These are phyloP conservation scores for Cardamine chenopodiifolia DNA, from an alignment of 345 rosid species.

Conservation along the genomic window DNA sequence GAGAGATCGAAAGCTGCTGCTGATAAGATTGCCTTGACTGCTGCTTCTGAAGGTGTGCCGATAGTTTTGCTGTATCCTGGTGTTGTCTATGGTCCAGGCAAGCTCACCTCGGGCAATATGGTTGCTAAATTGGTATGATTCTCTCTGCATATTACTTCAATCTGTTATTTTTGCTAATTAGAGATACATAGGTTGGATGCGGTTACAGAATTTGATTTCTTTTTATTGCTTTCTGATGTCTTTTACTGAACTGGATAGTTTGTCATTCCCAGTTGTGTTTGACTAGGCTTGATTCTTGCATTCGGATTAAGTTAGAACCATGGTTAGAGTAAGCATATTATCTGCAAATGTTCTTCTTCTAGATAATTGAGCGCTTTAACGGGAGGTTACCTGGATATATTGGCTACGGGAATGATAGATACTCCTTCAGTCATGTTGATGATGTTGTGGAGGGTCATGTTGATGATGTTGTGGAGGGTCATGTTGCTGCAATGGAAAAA, in stretches of 20 bases:
- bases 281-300: background rate
- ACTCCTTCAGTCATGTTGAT: constrained; percentile 78
- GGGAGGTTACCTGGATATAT: constrained; percentile 87
- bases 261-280: background rate
- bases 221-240: no score
- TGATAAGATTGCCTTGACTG: constrained; percentile 73
- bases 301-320: background rate
- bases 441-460: constrained; percentile 84
- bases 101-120: constrained; percentile 75
- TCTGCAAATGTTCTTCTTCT: constrained; percentile 29
- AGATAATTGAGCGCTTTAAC: constrained; percentile 80
- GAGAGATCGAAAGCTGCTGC: constrained; percentile 78
- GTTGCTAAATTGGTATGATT: constrained; percentile 70
- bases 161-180: background rate
- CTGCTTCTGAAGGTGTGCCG: constrained; percentile 72
- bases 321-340: background rate
- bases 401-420: constrained; percentile 73
- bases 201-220: constrained; percentile 8
- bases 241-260: background rate
- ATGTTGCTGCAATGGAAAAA: constrained; percentile 71
- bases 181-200: background rate
- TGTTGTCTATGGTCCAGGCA: constrained; percentile 82
- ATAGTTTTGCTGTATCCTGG: constrained; percentile 80
- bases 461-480: constrained; percentile 84
- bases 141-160: background rate